Base-by-base conservation (phyloP, 768 basidiomycete species). In the Pulveroboletus ravenelii region DNA sequence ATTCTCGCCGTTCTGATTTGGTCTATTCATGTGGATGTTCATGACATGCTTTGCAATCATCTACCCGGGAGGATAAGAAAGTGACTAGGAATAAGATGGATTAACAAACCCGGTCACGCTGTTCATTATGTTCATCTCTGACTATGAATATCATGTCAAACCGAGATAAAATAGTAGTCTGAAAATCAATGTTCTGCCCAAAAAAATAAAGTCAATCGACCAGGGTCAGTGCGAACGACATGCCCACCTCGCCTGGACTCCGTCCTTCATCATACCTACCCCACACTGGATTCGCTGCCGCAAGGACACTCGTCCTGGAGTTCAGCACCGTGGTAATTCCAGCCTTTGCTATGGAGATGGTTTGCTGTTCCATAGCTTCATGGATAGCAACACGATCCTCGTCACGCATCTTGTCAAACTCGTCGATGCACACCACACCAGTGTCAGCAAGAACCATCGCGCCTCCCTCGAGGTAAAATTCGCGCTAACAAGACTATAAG, bases 71-170 rank as follows among this genome's bases (percentile, higher is more conserved):
- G 34, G 13, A 38, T 57, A 29, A 56, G 38, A 36, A 32, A 35
- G 32, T 51, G 13, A 10, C 27, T 12, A 10, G 8, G 34, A 7
- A 20, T 14, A 40, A 34, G n/a, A 17, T 3, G 27, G 36, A 42
- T 47, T 7, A 27, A 70, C 79, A 36, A 53, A 91, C 93, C 68
- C 85, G 83, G 67, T 99, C 96, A 42, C 96, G 81, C 36, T 77
- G 74, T 67, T 98, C 96, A 64, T 97, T 92, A 66, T 99, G 96
- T 62, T 98, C 93, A 61, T 99, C 96, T 66, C 89, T 92, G 53
- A 99, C 88, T 57, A 99, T 95, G 74, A 98, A 99, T 60, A 99
- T 98, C 94, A 99, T 95, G 66, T 99, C 96, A 69, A 99, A 99
- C 50, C 96, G 88, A 42, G 94, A 97, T 64, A 99, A 70, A 58